Base-by-base conservation (phyloP, 352 stramenopile species). In the Pythium insidiosum region DNA sequence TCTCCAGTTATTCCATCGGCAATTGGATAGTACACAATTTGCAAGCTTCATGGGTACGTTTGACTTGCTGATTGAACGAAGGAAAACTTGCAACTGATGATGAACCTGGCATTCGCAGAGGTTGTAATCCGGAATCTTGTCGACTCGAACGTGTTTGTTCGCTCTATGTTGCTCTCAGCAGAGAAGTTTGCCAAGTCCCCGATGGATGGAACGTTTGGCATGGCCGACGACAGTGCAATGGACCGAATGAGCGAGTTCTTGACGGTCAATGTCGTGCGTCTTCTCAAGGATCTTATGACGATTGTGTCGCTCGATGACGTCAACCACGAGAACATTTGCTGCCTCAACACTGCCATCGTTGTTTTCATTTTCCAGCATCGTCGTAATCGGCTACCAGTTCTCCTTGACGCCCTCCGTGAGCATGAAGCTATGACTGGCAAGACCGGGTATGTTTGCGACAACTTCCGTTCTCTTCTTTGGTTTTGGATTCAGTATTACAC, bases 311-410 rank as follows among this genome's bases (percentile, higher is more conserved):
- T 98, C 45, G 77, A 89, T 19, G 94, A 97, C 40, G 88, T 98
- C 52, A 97, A 97, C 54, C 93, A 98, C 60, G 94, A 98, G 61
- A 98, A 98, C 58, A 98, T 98, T 66, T 98, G 95, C 72, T 98
- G 92, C 46, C 60, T 98, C 24, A 98, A 98, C 71, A 98, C 95
- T 33, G 90, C 90, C 9, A 84, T 98, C 26, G 80, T 98, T 22
- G 92, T 98, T 48, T 60, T 97, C 16, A 86, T 98, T 5, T 97
- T 97, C 55, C 85, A 95, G 43, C 66, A 96, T 50, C 88, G 88
- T n/a, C 74, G 88, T n/a, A 46, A 74, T 11, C 66, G 89, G 18
- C 68, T 98, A 4, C 57, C 78, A 6, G 47, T 48, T 7, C 72
- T 97, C 30, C 49, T 93, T 1, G 56, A 78, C 21, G 72, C 73